Evolutionary conservation across 2,329 filamentous ascomycete genomes (phyloP).

Genomic region (Ophiobolus disseminans): DNA sequence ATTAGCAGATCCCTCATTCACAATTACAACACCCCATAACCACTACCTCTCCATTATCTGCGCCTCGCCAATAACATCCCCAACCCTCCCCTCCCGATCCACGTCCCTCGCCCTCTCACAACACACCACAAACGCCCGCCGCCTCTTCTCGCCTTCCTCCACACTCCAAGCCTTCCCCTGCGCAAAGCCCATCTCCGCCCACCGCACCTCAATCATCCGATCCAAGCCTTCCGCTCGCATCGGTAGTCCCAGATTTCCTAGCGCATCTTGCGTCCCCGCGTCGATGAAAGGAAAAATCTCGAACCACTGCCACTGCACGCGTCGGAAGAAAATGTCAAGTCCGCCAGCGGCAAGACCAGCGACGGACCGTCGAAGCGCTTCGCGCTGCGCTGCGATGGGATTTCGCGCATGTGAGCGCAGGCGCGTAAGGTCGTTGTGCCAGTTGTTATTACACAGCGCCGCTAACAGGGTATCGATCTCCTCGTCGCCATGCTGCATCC

Average conservation of each 20-base stretch:
- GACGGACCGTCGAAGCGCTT: constrained; percentile 44
- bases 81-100: constrained; percentile 49
- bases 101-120: constrained; percentile 49
- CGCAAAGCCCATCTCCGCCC: constrained; percentile 42
- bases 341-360: constrained; percentile 53
- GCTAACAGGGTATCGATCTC: constrained; percentile 48
- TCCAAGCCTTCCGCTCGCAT: constrained; percentile 43
- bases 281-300: constrained; percentile 52
- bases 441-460: constrained; percentile 38
- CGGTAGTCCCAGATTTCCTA: constrained; percentile 49
- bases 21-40: neutral
- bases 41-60: neutral
- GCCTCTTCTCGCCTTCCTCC: constrained; percentile 41
- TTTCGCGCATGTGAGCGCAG: constrained; percentile 42
- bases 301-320: constrained; percentile 52
- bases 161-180: constrained; percentile 29
- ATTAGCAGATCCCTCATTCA: neutral
- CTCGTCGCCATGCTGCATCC: constrained; percentile 57
- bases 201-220: constrained; percentile 45
- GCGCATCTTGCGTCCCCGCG: constrained; percentile 39
- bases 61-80: constrained; percentile 32
- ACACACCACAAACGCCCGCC: constrained; percentile 50
- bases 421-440: constrained; percentile 39
- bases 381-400: constrained; percentile 29
- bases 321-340: constrained; percentile 52